A percentile compares a stretch with the other conserved stretches of the same genome.
These are phyloP conservation scores for Leishmania guyanensis DNA, from an alignment of 208 protist species.

Conservation along the genomic window DNA sequence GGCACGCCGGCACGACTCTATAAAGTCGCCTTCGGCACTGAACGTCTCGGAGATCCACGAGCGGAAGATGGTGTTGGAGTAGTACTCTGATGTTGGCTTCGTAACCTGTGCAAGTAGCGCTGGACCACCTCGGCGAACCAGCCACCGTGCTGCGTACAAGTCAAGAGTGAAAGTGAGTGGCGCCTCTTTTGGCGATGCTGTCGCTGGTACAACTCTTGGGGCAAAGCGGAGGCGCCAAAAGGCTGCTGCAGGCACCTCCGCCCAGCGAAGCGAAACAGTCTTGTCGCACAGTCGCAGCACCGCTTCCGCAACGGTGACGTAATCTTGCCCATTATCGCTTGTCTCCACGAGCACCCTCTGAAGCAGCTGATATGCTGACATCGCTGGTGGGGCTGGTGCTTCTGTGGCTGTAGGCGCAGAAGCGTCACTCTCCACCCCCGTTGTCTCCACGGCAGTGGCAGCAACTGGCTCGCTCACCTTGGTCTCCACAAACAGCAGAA, in stretches of 20 bases:
- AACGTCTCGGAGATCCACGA: slow-evolving; percentile 50
- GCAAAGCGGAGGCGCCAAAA: slow-evolving; percentile 31
- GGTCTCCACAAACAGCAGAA: slow-evolving; percentile 23
- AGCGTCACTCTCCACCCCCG: neutral
- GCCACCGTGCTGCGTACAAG: slow-evolving; percentile 56
- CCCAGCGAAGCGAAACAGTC: slow-evolving; percentile 39
- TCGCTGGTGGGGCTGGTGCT: neutral
- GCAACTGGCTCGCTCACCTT: too few species aligned
- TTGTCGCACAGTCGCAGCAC: slow-evolving; percentile 19
- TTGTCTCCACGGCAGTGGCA: neutral
- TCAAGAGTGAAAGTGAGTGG: slow-evolving; percentile 36
- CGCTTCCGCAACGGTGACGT: slow-evolving; percentile 35
- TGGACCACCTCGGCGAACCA: slow-evolving; percentile 17
- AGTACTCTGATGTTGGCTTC: neutral
- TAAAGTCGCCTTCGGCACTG: slow-evolving; percentile 66
- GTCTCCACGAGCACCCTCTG: slow-evolving; percentile 62
- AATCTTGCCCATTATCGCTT: slow-evolving; percentile 80
- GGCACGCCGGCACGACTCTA: slow-evolving; percentile 42
- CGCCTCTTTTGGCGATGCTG: neutral
- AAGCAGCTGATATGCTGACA: neutral
- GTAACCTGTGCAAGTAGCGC: slow-evolving; percentile 12
- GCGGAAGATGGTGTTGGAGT: slow-evolving; percentile 49
- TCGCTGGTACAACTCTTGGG: neutral
- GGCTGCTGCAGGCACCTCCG: slow-evolving; percentile 7
- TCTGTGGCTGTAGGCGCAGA: neutral